Evolutionary conservation across 768 basidiomycete genomes (phyloP).

Genomic region (Psilocybe sp.): DNA sequence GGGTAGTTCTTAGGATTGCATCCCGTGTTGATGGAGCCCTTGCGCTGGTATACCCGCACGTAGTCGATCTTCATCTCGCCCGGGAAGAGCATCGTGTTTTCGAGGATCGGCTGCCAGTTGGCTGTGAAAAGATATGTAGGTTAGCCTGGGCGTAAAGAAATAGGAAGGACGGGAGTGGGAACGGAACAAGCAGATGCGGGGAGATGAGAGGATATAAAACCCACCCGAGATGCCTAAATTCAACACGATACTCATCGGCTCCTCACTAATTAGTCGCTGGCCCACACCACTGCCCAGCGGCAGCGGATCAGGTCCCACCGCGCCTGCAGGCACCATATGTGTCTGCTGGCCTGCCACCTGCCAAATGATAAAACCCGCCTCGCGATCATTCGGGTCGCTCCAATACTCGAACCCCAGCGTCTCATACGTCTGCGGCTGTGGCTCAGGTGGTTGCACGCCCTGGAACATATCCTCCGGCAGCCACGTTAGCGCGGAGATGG

Average conservation of each 20-base stretch:
- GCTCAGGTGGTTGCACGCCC: too few relatives aligned
- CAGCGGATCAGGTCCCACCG: slow-evolving; percentile 42
- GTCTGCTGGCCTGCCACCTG: slow-evolving; percentile 53
- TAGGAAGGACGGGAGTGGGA: too few relatives aligned
- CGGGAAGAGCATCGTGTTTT: slow-evolving; percentile 62
- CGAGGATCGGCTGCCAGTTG: slow-evolving; percentile 64
- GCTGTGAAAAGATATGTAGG: slow-evolving; percentile 30
- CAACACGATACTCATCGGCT: slow-evolving; percentile 57
- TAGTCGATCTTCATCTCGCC: slow-evolving; percentile 74
- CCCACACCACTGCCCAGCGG: slow-evolving; percentile 44
- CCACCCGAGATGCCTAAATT: slow-evolving; percentile 62
- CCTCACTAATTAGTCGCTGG: slow-evolving; percentile 58
- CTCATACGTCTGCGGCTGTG: slow-evolving; percentile 40
- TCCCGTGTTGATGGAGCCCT: slow-evolving; percentile 54
- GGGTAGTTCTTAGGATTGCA: slow-evolving; percentile 67
- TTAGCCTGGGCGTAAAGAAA: too few relatives aligned
- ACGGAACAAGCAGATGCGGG: background rate
- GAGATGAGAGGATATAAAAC: slow-evolving; percentile 16
- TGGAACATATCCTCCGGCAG: slow-evolving; percentile 56
- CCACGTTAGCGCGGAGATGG: slow-evolving; percentile 44
- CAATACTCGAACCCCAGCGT: slow-evolving; percentile 75
- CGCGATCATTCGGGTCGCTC: slow-evolving; percentile 51
- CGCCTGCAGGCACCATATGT: slow-evolving; percentile 48
- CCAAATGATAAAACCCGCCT: slow-evolving; percentile 75
- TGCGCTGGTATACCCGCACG: slow-evolving; percentile 76